Evolutionary conservation across 2,329 filamentous ascomycete species (phyloP).

Genomic region (Monilinia fructigena): DNA sequence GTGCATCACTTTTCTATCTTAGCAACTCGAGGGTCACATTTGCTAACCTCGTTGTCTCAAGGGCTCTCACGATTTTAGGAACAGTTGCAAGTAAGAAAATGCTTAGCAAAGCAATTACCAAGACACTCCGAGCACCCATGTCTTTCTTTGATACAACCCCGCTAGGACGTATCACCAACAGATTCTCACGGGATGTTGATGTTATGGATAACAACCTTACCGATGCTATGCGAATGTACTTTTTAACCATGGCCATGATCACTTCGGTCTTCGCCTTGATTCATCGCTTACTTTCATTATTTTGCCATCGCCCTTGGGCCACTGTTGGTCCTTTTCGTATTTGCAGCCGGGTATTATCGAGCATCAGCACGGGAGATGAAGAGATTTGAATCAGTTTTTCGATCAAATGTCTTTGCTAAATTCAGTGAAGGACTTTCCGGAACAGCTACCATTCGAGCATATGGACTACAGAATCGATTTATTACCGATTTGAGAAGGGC

Average conservation of each 20-base stretch:
- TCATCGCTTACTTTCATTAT: conserved; percentile 94
- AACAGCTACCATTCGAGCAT: conserved; percentile 82
- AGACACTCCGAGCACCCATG: conserved; percentile 73
- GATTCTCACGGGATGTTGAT: conserved; percentile 92
- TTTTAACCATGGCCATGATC: conserved; percentile 80
- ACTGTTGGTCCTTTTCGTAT: conserved; percentile 73
- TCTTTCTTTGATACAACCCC: conserved; percentile 97
- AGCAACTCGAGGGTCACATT: background rate
- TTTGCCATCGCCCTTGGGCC: conserved; percentile 64
- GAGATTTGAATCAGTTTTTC: conserved; percentile 84
- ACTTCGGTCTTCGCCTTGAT: conserved; percentile 82
- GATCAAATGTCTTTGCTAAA: conserved; percentile 84
- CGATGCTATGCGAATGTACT: conserved; percentile 90
- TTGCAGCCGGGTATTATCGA: conserved; percentile 84
- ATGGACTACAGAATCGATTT: conserved; percentile 78
- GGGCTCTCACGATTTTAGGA: conserved; percentile 69
- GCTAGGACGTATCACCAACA: conserved; percentile 90
- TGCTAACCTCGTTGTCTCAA: conserved; percentile 6
- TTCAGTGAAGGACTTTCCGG: conserved; percentile 88
- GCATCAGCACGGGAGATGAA: conserved; percentile 92
- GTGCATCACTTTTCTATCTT: background rate
- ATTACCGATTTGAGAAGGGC: conserved; percentile 64
- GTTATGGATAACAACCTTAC: conserved; percentile 93
- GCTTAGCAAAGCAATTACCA: conserved; percentile 74
- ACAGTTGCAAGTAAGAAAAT: conserved; percentile 80